Base-by-base conservation (phyloP, 2,329 filamentous ascomycete species). In the Exophiala sp. region DNA sequence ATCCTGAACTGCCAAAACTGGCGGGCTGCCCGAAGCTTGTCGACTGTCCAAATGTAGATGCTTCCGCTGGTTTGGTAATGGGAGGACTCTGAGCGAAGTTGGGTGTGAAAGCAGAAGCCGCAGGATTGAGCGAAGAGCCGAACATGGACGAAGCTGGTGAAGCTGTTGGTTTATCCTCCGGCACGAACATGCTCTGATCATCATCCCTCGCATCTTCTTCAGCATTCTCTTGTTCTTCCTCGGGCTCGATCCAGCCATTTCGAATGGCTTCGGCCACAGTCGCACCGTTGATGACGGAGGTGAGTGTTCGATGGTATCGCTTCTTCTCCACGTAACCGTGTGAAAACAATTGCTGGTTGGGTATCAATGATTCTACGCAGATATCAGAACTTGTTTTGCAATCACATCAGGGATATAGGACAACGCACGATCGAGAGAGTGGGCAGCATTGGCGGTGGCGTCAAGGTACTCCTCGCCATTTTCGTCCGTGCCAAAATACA, bases 311-410 rank as follows among this genome's bases (percentile, higher is more conserved):
- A 18, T 76, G 75, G 51, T 75, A 71, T 36, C 82, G 76, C 66
- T 86, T 86, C 21, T 69, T 69, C 64, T 86, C 83, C 12, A 86
- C 83, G 47, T 80, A 71, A 4, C 61, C 69, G 16, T 76, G 67
- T 0, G 80, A 83, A 57, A 79, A 81, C 12, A 71, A 69, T 59
- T 84, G 82, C 32, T 74, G 72, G 18, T 46, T 50, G 21, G 64
- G 57, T 39, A 61, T 60, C 12, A 42, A 59, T 35, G 57, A 54
- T 52, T 57, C 55, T 61, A 59, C 48, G 55, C 50, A 55, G 41
- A 52, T 40, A 57, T 57, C 57, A 60, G 55, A 56, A 58, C 21
- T 66, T 67, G 45, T 68, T 48, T 44, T 54, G 24, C 20, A 45
- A 38, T 57, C 62, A 24, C 63, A 54, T n/a, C 64, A 61, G 24